Conservation (phyloP, 2,329 filamentous ascomycete genomes). For the Calonectria crousiana region DNA sequence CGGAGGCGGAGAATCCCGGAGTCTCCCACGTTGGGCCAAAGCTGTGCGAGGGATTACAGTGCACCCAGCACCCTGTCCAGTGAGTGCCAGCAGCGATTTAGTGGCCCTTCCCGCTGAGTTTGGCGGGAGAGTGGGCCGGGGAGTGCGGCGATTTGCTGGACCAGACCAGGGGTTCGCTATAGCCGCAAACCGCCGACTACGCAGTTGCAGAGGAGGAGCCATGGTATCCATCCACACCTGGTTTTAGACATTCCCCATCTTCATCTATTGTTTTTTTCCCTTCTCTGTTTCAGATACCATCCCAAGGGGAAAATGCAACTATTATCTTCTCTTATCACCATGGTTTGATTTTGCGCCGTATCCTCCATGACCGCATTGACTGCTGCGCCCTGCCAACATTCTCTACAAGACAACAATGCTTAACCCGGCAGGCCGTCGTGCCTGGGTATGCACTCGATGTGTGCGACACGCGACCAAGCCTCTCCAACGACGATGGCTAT, state of each 20-base stretch:
- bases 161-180: slow-evolving; percentile 11
- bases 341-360: not conserved
- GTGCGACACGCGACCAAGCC: slow-evolving; percentile 56
- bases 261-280: slow-evolving; percentile 25
- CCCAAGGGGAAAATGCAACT: not conserved
- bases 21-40: slow-evolving; percentile 37
- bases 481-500: slow-evolving; percentile 55
- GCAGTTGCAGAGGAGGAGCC: slow-evolving; percentile 11
- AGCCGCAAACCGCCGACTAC: slow-evolving; percentile 29
- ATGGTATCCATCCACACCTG: slow-evolving; percentile 17
- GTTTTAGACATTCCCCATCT: slow-evolving; percentile 14
- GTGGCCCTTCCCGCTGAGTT: not conserved
- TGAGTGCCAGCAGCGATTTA: slow-evolving; percentile 2
- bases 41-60: slow-evolving; percentile 13
- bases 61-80: not conserved
- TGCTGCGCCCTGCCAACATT: not conserved
- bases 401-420: slow-evolving; percentile 43
- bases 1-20: slow-evolving; percentile 43
- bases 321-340: not conserved
- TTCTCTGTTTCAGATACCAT: slow-evolving; percentile 6
- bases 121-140: slow-evolving; percentile 5
- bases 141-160: slow-evolving; percentile 19
- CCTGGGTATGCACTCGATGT: slow-evolving; percentile 75
- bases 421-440: slow-evolving; percentile 50
- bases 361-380: not conserved